phyloP scores from a whole-genome alignment of 2,329 filamentous ascomycete genomes.

The Neoascochyta sp. region DNA sequence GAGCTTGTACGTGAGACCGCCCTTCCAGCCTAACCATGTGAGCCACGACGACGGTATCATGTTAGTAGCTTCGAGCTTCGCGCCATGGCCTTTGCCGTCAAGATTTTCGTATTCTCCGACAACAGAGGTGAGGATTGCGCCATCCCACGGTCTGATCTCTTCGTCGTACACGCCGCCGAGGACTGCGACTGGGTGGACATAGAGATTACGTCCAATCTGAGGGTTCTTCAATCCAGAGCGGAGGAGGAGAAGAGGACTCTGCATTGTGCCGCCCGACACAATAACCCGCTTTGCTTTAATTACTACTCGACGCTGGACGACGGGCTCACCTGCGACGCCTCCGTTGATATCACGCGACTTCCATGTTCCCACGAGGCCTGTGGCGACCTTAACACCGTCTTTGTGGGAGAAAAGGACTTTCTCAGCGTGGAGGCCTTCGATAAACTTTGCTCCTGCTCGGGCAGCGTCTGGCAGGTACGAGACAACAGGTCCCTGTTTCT shows the following conservation, averaged over 20 bases:
- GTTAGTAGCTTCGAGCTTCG: constrained; percentile 71
- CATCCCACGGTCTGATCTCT: constrained; percentile 61
- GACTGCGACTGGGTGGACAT: constrained; percentile 69
- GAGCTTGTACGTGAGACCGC: constrained; percentile 69
- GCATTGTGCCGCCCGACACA: constrained; percentile 70
- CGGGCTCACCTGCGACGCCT: constrained; percentile 52
- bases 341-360: constrained; percentile 64
- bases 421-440: constrained; percentile 75
- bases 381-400: constrained; percentile 55
- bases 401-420: constrained; percentile 64
- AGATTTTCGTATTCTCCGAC: constrained; percentile 76
- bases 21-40: constrained; percentile 62
- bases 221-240: constrained; percentile 77
- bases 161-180: constrained; percentile 63
- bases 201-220: constrained; percentile 76
- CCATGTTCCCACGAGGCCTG: constrained; percentile 73
- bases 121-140: constrained; percentile 74
- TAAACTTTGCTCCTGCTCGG: constrained; percentile 70
- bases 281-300: constrained; percentile 79
- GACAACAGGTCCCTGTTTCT: constrained; percentile 75
- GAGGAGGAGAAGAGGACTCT: constrained; percentile 71
- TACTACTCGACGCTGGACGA: constrained; percentile 58
- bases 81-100: constrained; percentile 74
- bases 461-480: constrained; percentile 78
- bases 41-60: constrained; percentile 70